Evolutionary conservation across 305 asterid genomes (phyloP).

Genomic region (Striga hermonthica): DNA sequence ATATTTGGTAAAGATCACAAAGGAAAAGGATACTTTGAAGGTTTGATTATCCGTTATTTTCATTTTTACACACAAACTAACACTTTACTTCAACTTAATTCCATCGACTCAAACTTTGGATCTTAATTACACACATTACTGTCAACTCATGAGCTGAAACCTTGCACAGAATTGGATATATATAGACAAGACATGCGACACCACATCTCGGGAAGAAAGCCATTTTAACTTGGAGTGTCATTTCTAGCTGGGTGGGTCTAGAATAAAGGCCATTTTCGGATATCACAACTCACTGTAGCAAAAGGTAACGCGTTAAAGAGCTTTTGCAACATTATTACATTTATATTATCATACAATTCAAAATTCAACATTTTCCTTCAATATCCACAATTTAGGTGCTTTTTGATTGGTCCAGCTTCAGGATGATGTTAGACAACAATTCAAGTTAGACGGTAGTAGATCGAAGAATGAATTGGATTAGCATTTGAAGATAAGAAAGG

Average conservation of each 20-base stretch:
- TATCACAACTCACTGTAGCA: conserved; percentile 81
- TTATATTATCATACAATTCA: neutral
- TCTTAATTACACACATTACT: neutral
- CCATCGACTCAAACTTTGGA: too few relatives aligned
- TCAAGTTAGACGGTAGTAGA: conserved; percentile 58
- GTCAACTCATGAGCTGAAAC: conserved; percentile 51
- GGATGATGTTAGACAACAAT: conserved; percentile 63
- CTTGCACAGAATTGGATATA: conserved; percentile 71
- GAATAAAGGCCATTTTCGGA: conserved; percentile 78
- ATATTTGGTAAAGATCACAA: too few relatives aligned
- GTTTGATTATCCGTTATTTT: too few relatives aligned
- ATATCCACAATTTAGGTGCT: conserved; percentile 49
- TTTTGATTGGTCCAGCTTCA: conserved; percentile 92
- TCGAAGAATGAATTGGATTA: conserved; percentile 69
- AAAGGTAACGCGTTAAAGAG: conserved; percentile 42
- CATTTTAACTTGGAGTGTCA: conserved; percentile 69
- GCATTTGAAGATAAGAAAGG: conserved; percentile 59
- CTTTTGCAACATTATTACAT: neutral
- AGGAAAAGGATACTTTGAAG: too few relatives aligned
- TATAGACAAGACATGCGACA: conserved; percentile 83
- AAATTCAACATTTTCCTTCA: neutral
- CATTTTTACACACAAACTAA: too few relatives aligned
- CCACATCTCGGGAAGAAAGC: conserved; percentile 77
- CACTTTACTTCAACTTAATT: too few relatives aligned
- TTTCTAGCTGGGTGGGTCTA: conserved; percentile 87